Conservation (phyloP, 345 rosid species). For the Syzygium grande region DNA sequence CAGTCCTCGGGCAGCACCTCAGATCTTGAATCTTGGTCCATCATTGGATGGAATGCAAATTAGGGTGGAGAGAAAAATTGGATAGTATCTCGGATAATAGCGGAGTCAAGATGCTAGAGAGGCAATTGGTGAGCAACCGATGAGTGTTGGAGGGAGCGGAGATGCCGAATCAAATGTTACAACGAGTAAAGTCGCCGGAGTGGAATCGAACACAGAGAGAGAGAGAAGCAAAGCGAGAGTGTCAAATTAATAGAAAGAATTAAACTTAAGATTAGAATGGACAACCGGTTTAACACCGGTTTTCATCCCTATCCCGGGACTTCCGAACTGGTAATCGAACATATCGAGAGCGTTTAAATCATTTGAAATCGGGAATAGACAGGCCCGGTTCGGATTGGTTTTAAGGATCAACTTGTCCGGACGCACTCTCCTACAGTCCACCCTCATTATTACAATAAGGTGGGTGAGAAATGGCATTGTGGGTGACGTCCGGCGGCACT, state of each 20-base stretch:
- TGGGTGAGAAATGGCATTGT: neutral
- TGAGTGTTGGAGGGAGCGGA: neutral
- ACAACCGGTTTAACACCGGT: neutral
- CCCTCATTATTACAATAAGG: neutral
- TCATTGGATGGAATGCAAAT: neutral
- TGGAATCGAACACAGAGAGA: neutral
- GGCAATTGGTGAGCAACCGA: neutral
- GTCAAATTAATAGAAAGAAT: neutral
- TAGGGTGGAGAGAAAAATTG: neutral
- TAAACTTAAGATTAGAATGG: neutral
- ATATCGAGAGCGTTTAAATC: rapidly evolving
- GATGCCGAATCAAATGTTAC: neutral
- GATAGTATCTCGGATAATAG: neutral
- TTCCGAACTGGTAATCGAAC: neutral
- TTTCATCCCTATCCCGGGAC: neutral
- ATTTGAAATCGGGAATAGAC: neutral
- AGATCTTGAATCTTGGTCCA: no score
- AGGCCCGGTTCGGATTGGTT: rapidly evolving
- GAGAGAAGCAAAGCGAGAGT: neutral
- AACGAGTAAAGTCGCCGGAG: neutral
- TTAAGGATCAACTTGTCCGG: rapidly evolving
- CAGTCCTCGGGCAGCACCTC: no score
- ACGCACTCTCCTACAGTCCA: neutral
- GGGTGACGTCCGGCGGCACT: neutral
- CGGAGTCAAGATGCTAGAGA: neutral